These are phyloP conservation scores for Paralagenidium karlingii DNA, from an alignment of 352 stramenopile genomes.

Conservation along the genomic window DNA sequence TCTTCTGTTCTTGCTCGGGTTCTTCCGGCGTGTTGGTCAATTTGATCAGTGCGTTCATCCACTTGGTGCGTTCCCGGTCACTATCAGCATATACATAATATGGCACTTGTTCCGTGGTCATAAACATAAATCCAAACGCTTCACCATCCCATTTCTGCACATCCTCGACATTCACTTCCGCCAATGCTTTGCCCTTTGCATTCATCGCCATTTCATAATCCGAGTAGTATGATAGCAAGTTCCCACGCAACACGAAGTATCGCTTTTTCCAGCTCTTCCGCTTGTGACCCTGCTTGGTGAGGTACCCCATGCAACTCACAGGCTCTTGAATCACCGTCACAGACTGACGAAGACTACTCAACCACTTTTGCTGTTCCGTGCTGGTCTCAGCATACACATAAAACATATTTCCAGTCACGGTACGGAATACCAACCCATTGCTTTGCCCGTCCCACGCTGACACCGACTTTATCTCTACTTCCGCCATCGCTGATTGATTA, in stretches of 20 bases:
- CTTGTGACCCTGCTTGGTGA: conserved; percentile 85
- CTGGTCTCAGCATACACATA: conserved; percentile 67
- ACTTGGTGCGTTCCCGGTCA: conserved; percentile 77
- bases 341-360: conserved; percentile 49
- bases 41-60: conserved; percentile 79
- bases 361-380: conserved; percentile 76
- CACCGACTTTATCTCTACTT: conserved; percentile 71
- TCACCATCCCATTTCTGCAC: conserved; percentile 79
- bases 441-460: conserved; percentile 66
- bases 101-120: conserved; percentile 79
- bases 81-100: conserved; percentile 87
- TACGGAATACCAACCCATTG: conserved; percentile 81
- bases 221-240: conserved; percentile 63
- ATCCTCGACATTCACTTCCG: conserved; percentile 73
- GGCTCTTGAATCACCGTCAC: conserved; percentile 59
- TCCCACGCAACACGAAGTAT: conserved; percentile 79
- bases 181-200: conserved; percentile 59
- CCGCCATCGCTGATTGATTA: conserved; percentile 72
- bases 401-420: conserved; percentile 71
- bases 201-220: conserved; percentile 82
- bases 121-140: conserved; percentile 84
- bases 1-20: conserved; percentile 66
- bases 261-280: conserved; percentile 87
- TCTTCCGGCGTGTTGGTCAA: conserved; percentile 57
- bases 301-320: conserved; percentile 68